These are phyloP conservation scores for Nakazawaea molendinolei DNA, from an alignment of 805 yeast genomes.

Conservation along the genomic window DNA sequence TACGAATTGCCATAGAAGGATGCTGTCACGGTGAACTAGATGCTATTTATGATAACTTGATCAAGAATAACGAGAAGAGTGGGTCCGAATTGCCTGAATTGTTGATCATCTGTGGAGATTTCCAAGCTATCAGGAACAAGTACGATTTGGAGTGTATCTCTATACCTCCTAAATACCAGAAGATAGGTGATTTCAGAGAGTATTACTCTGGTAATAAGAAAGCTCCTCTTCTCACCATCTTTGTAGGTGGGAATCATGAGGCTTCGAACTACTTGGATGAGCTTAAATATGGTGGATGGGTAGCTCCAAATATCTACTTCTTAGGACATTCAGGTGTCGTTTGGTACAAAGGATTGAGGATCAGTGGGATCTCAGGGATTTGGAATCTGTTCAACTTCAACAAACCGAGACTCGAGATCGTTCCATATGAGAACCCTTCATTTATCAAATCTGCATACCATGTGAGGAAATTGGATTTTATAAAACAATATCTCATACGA, in stretches of 20 bases:
- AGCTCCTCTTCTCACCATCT: constrained; percentile 75
- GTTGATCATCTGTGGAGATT: constrained; percentile 84
- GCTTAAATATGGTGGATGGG: constrained; percentile 85
- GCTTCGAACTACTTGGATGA: constrained; percentile 72
- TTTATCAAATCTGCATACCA: constrained; percentile 64
- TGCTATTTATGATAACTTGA: constrained; percentile 38
- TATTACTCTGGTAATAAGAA: constrained; percentile 53
- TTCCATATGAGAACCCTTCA: constrained; percentile 39
- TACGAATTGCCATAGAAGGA: constrained; percentile 76
- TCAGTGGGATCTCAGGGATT: constrained; percentile 84
- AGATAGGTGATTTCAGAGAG: constrained; percentile 71
- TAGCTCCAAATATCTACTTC: constrained; percentile 80
- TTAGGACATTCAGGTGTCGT: constrained; percentile 73
- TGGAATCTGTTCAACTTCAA: constrained; percentile 48
- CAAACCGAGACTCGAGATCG: constrained; percentile 30
- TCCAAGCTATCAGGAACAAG: constrained; percentile 67
- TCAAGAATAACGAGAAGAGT: constrained; percentile 18
- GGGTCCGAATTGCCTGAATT: constrained; percentile 37
- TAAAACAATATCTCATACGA: constrained; percentile 43
- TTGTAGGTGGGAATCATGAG: constrained; percentile 96
- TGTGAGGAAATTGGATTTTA: constrained; percentile 55
- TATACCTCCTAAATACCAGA: constrained; percentile 72
- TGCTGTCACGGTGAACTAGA: constrained; percentile 83
- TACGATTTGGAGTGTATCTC: constrained; percentile 64
- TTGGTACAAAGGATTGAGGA: constrained; percentile 68